Conservation (phyloP, 176 grass and related monocot genomes). For the Elaeis guineensis region DNA sequence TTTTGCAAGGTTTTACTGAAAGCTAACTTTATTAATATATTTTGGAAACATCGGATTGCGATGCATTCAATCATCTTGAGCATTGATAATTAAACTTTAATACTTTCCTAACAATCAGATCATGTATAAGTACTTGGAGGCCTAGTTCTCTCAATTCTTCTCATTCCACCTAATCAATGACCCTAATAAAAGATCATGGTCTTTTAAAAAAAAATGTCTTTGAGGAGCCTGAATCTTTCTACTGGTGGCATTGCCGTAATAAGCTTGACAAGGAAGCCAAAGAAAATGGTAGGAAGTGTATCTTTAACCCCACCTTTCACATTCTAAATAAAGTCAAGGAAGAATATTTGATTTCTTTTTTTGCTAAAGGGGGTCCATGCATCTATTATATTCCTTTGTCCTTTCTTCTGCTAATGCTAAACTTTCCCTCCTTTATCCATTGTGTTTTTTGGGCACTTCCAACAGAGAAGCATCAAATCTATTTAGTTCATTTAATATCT, state of each 20-base stretch:
- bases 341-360: slow-evolving; percentile 44
- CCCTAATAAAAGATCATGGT: no score
- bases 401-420: slow-evolving; percentile 27
- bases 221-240: no score
- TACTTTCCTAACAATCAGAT: no score
- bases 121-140: no score
- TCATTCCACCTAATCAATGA: no score
- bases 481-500: slow-evolving; percentile 38
- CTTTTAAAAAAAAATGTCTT: no score
- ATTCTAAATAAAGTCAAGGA: slow-evolving; percentile 56
- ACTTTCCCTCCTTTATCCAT: slow-evolving; percentile 38
- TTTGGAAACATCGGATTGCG: no score
- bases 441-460: slow-evolving; percentile 35
- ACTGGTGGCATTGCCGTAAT: slow-evolving; percentile 12
- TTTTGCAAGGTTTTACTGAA: no score
- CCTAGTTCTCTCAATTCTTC: no score
- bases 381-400: slow-evolving; percentile 39
- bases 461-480: slow-evolving; percentile 30
- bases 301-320: slow-evolving; percentile 23
- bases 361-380: background rate
- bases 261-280: slow-evolving; percentile 16
- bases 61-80: no score
- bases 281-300: background rate
- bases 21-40: no score
- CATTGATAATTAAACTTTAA: no score